Evolutionary conservation across 148 eudicot species (phyloP).

Genomic region (Bassia scoparia): DNA sequence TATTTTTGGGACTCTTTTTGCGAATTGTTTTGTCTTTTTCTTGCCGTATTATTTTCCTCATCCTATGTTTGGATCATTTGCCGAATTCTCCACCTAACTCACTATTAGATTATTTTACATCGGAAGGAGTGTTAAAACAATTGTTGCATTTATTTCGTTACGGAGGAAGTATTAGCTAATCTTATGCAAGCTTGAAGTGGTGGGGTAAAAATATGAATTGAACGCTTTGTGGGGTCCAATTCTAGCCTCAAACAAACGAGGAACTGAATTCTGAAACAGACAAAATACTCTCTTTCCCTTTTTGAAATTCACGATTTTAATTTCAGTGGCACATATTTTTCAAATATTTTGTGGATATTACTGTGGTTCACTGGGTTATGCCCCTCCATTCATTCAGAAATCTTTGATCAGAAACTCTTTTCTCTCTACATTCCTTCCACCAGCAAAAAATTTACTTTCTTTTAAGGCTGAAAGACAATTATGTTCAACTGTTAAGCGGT

Average conservation of each 20-base stretch:
- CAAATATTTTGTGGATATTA: slow-evolving; percentile 34
- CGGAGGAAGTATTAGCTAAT: slow-evolving; percentile 5
- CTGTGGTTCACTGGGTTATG: slow-evolving; percentile 8
- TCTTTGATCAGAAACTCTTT: slow-evolving; percentile 25
- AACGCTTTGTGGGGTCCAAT: slow-evolving; percentile 21
- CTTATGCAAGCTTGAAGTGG: not conserved
- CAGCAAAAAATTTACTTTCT: not conserved
- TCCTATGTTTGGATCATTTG: too few relatives aligned
- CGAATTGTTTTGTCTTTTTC: too few relatives aligned
- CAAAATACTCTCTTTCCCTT: not conserved
- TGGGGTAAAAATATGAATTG: too few relatives aligned
- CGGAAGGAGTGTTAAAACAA: too few relatives aligned
- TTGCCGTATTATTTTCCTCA: too few relatives aligned
- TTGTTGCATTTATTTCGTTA: too few relatives aligned
- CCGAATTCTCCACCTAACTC: too few relatives aligned
- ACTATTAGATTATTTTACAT: too few relatives aligned
- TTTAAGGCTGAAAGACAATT: not conserved
- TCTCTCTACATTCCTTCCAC: not conserved
- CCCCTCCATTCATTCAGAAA: slow-evolving; percentile 33
- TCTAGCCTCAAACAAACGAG: slow-evolving; percentile 10
- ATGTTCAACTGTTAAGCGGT: slow-evolving; percentile 10
- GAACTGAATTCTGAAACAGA: not conserved
- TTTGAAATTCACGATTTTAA: not conserved
- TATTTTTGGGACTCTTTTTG: too few relatives aligned
- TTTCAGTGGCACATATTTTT: slow-evolving; percentile 35